phyloP scores from a whole-genome alignment of 495 filamentous ascomycete species.

The Pyronema domesticum region DNA sequence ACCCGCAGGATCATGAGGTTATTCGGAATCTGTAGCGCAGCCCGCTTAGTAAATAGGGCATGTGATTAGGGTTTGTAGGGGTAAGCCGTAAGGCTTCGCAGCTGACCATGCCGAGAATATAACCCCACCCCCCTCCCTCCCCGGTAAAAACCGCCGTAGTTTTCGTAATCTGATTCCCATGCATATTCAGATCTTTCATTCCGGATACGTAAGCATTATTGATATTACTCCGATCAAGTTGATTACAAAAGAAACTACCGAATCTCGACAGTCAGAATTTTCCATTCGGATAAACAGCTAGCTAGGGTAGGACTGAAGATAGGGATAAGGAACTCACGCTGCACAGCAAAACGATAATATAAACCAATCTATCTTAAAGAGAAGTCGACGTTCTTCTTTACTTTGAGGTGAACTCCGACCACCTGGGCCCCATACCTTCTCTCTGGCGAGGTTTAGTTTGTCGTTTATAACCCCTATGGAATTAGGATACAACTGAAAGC shows the following conservation, averaged over 20 bases:
- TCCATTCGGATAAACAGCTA: no score
- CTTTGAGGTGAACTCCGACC: neutral
- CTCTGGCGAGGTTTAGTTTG: no score
- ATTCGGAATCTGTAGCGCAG: neutral
- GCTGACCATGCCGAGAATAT: conserved; percentile 2
- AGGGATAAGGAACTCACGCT: conserved; percentile 22
- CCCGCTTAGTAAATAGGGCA: no score
- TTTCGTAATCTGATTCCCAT: conserved; percentile 25
- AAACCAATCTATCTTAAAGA: conserved; percentile 26
- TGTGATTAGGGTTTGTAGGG: no score
- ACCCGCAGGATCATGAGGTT: neutral
- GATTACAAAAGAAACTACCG: conserved; percentile 32
- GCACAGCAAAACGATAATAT: conserved; percentile 27
- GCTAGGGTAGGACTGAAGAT: no score
- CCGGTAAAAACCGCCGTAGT: neutral
- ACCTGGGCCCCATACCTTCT: no score
- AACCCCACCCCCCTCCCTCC: no score
- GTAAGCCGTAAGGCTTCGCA: no score
- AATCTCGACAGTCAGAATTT: no score
- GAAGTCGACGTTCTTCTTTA: conserved; percentile 10
- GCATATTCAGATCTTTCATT: conserved; percentile 29
- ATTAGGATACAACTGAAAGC: no score
- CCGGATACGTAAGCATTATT: conserved; percentile 29
- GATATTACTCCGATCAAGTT: conserved; percentile 28
- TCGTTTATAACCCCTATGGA: no score